Evolutionary conservation across 192 early-diverging fungal species (phyloP), one percentile per base, ranked within the genome.

Genomic region (Coemansia sp.): DNA sequence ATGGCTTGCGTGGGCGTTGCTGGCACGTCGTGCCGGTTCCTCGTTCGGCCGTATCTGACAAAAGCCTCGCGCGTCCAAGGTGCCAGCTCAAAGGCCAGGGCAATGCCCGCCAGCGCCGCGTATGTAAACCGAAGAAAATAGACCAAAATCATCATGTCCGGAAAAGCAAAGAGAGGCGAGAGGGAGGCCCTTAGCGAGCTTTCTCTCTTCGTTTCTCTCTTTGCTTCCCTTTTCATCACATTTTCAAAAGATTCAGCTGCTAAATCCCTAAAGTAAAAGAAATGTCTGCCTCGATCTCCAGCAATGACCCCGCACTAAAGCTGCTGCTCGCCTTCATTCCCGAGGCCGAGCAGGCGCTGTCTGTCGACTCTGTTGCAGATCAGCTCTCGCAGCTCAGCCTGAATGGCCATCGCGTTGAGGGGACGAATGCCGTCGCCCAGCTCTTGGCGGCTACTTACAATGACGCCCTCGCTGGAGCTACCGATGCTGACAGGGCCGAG

Each of bases 1-100:
- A 36, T 42, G 8, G 47, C 14, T 37, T 39, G 25, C 2, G 5
- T 25, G 35, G 11, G 14, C 24, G 6, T 36, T 38, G 19, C 56
- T 22, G n/a, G 7, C 4, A 31, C 8, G 37, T 32, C 37, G 11
- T 22, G 39, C n/a, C 39, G 45, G 10, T 15, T 27, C 17, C 72
- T 63, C 14, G 77, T 80, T 58, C 70, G 70, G 38, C 77, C 77
- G 36, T 80, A 80, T 62, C 65, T 74, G 22, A 80, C 67, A 68
- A 80, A 75, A 17, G 72, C 69, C 41, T 80, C 73, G 35, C 77
- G 77, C 20, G 73, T 80, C 68, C 68, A 80, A 2, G 77, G 77
- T 11, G 62, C 68, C 7, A 71, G 49, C 62, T 67, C 77, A 37
- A 74, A 80, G 17, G 53, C 59, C 15, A 74, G 38, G 2, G 68